Base-by-base conservation (phyloP, 768 basidiomycete species). In the Leucocoprinus sp. region DNA sequence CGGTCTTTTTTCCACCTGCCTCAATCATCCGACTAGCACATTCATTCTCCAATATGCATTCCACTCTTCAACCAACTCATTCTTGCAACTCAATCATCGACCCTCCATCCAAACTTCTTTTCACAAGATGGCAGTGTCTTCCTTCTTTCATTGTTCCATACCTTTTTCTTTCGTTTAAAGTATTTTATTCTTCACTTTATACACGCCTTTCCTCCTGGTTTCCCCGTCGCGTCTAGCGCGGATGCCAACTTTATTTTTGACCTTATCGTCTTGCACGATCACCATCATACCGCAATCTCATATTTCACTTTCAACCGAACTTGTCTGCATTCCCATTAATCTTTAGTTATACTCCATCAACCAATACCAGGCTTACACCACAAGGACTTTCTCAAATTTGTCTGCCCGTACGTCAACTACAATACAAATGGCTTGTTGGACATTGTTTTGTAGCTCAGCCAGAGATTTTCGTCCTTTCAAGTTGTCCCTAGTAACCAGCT, bases 141-240 rank as follows among this genome's bases (percentile, higher is more conserved):
- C 22, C 15, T 34, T 43, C 8, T 38, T 28, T 44, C 33, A 44
- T 45, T 53, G 49, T 69, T 66, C 67, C 68, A 69, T 72, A 76
- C 72, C 75, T 65, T 68, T 68, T 63, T 59, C 22, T 63, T 64
- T 65, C 62, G 60, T 66, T 68, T 78, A 71, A 70, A 76, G 70
- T 78, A 76, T 76, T 71, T 87, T 86, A 86, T 86, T 85, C 74
- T 77, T 83, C 81, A 82, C 69, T 72, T 84, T 82, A 85, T 80
- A 65, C 70, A 74, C 69, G 68, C 66, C 66, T 70, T 63, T 55
- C 54, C 58, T 53, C 48, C 56, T 52, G 59, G 57, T 53, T 14
- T 59, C 52, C 54, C 57, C 63, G 62, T 65, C 58, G 67, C 63
- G 61, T 61, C 59, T 52, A 54, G 58, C 57, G 55, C 56, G 65